Evolutionary conservation across 2,329 filamentous ascomycete species (phyloP), one percentile per base, ranked within the genome.

Genomic region (Cylindrodendrum hubeiense): DNA sequence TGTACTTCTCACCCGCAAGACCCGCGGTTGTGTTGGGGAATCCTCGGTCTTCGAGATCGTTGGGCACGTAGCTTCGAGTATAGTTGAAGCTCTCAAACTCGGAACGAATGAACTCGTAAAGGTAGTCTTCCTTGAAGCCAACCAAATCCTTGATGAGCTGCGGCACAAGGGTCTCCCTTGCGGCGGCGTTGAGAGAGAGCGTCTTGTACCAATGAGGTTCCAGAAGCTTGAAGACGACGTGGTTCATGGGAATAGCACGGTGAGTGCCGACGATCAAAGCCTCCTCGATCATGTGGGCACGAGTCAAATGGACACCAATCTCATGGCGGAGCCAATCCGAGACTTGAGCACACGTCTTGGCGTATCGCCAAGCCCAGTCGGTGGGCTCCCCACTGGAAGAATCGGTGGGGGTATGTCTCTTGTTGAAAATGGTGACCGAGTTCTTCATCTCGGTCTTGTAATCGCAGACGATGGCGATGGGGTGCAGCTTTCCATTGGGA

Each of bases 341-440:
- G 2, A 79, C 77, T 62, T 85, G 84, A 2, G 79, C 80, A 50
- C 82, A 85, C 0, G 80, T 84, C 73, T 86, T 87, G 21, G 85
- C 84, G 69, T 85, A 86, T 47, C 85, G 75, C 84, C 85, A 86
- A 0, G 83, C 78, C 83, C 83, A 86, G 73, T 86, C 84, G 3
- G 43, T 65, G 41, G 63, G 57, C 30, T 69, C 1, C 74, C 71
- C 49, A 21, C 62, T 64, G 2, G 66, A 71, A 1, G 75, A 63
- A 44, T 79, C 77, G 0, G 69, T 65, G 0, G 82, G 78, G 0
- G 66, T 69, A n/a, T 80, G 68, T 3, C 82, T 76, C 58, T 79
- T 77, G 76, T 87, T 87, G 79, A 85, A 86, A 61, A 86, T 80
- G 44, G 80, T 81, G 49, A 86, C 79, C 0, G 84, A 86, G 22